These are phyloP conservation scores for Boletus rubropictus DNA, from an alignment of 768 basidiomycete genomes.

Conservation along the genomic window DNA sequence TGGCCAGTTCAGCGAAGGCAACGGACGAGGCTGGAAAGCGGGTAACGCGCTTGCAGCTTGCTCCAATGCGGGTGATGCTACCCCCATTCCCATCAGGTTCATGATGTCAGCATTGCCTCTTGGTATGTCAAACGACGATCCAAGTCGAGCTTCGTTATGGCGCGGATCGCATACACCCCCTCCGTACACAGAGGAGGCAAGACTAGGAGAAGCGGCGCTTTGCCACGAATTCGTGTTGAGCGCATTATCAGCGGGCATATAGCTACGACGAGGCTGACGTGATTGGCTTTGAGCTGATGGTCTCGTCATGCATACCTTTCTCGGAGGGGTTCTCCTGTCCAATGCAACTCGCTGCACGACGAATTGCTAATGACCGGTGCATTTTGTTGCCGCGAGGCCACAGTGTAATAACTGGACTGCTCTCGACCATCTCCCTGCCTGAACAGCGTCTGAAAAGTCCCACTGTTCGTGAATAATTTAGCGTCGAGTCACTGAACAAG, in stretches of 20 bases:
- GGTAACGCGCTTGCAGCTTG: background rate
- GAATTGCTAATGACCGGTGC: background rate
- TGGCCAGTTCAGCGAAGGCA: background rate
- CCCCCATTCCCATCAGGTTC: background rate
- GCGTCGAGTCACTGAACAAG: background rate
- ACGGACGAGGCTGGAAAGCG: background rate
- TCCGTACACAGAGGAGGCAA: background rate
- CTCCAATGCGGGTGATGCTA: background rate
- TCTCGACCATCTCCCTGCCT: background rate
- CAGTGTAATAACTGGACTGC: background rate
- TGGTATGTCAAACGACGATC: background rate
- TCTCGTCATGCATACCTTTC: conserved; percentile 12
- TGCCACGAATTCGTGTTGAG: conserved; percentile 3
- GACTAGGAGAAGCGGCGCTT: too few species aligned
- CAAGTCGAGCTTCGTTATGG: background rate
- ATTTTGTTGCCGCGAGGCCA: conserved; percentile 4
- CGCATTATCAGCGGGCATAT: background rate
- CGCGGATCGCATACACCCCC: background rate
- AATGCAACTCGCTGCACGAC: background rate
- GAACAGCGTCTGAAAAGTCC: background rate
- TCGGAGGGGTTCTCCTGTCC: background rate
- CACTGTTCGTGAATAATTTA: conserved; percentile 1
- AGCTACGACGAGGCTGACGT: background rate
- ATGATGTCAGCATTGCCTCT: background rate
- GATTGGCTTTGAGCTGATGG: background rate